Evolutionary conservation across 2,329 filamentous ascomycete species (phyloP).

Genomic region (Pezicula radicicola): DNA sequence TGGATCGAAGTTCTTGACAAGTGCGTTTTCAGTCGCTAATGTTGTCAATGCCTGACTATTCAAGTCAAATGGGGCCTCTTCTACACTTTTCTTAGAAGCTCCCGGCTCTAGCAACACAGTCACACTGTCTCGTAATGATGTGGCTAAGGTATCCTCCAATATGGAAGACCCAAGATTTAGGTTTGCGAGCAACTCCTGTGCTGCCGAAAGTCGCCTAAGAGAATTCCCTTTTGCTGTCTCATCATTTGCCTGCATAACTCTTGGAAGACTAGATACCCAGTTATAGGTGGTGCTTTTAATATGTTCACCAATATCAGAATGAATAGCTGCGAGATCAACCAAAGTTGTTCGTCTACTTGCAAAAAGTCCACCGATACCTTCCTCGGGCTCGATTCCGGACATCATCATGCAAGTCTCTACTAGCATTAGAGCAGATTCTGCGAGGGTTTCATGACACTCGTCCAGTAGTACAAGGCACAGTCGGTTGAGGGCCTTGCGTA

Average conservation of each 20-base stretch:
- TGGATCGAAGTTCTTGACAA: constrained; percentile 47
- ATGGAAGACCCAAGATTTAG: constrained; percentile 63
- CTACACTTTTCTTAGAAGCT: neutral
- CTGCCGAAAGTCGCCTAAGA: constrained; percentile 73
- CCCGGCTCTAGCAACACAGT: constrained; percentile 28
- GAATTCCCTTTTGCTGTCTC: constrained; percentile 71
- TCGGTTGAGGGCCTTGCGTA: constrained; percentile 63
- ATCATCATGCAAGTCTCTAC: constrained; percentile 80
- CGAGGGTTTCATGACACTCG: constrained; percentile 72
- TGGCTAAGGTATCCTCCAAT: constrained; percentile 64
- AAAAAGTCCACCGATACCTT: constrained; percentile 23
- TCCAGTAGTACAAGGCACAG: constrained; percentile 76
- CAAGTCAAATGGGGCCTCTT: constrained; percentile 25
- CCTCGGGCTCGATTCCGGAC: constrained; percentile 46
- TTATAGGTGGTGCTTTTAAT: constrained; percentile 72
- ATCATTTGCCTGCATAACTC: constrained; percentile 80
- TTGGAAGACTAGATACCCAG: constrained; percentile 78
- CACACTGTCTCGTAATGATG: constrained; percentile 73
- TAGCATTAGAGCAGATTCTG: constrained; percentile 66
- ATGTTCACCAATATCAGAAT: constrained; percentile 58
- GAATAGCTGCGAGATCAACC: constrained; percentile 58
- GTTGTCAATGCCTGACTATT: constrained; percentile 26
- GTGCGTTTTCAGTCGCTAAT: constrained; percentile 16
- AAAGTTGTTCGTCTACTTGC: constrained; percentile 43
- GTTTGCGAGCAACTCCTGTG: constrained; percentile 62